phyloP scores from a whole-genome alignment of 2,329 filamentous ascomycete genomes.

The Colletotrichum acutatum region DNA sequence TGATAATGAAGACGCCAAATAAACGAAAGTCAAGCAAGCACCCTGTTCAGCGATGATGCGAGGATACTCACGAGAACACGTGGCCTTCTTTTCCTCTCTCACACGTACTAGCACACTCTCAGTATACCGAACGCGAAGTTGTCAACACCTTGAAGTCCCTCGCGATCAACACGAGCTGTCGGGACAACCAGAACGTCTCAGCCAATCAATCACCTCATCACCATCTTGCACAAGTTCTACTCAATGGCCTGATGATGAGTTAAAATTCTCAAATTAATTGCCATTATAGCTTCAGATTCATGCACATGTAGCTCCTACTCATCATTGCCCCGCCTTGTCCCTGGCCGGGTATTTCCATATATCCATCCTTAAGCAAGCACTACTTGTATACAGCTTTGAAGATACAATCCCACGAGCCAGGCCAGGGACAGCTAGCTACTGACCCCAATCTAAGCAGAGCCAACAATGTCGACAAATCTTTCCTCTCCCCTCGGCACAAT shows the following conservation, averaged over 20 bases:
- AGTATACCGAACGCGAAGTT: not conserved
- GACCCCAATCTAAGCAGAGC: slow-evolving; percentile 28
- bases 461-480: slow-evolving; percentile 65
- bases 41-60: slow-evolving; percentile 10
- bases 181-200: slow-evolving; percentile 12
- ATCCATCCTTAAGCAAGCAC: not conserved
- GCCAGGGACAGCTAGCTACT: not conserved
- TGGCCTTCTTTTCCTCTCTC: not conserved
- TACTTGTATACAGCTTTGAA: not conserved
- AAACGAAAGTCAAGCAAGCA: not conserved
- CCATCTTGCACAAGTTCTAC: not conserved
- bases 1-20: not conserved
- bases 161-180: slow-evolving; percentile 5
- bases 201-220: not conserved
- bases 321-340: not conserved
- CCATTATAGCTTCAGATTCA: not conserved
- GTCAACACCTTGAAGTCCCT: not conserved
- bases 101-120: not conserved
- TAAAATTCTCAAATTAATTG: not conserved
- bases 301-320: not conserved
- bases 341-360: not conserved
- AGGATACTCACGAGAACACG: not conserved
- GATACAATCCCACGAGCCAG: not conserved
- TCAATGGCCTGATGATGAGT: not conserved
- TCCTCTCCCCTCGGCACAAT: slow-evolving; percentile 77